Base-by-base conservation (phyloP, 345 rosid species). In the Populus davidiana region DNA sequence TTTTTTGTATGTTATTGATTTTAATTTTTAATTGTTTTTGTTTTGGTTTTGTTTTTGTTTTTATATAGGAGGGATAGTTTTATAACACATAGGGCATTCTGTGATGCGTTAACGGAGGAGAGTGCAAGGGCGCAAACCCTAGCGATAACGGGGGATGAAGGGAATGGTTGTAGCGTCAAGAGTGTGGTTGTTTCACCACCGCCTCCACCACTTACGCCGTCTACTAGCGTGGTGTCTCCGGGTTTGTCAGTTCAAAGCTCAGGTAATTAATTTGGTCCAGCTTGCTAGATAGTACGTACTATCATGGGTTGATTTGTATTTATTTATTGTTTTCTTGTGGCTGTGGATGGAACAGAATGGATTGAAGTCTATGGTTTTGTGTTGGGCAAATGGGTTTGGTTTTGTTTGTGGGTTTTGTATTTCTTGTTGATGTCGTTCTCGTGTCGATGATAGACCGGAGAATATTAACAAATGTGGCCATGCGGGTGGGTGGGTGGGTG, bases 61-160 rank as follows among this genome's bases (percentile, higher is more conserved):
- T 67, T 47, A 27, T 74, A 31, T 44, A 90, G 96, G 88, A 89
- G 96, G 84, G 96, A 91, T 79, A 91, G 96, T 69, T 90, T 90
- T 73, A 84, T 89, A 49, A 91, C 96, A 25, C 96, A 91, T 67
- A 78, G 93, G 69, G 93, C 92, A n/a, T 91, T 91, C 72, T 91
- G 96, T 67, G 91, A 91, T 69, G 96, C 90, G n/a, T 84, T 91
- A 70, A 91, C 96, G 63, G 91, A 83, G 83, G 96, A 91, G 89
- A 85, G 88, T 78, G 83, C 84, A 38, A 87, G 87, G 75, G 67
- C 87, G 1, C 81, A 71, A 49, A 81, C 84, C 65, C 64, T 75
- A 70, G 67, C 52, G 27, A 21, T 50, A 39, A 39, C 76, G 61
- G 61, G 54, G 11, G 21, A 63, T 2, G 86, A 72, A 63, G 83